Percentiles rank a stretch among this genome's conserved stretches.
Conservation (phyloP, 2,329 filamentous ascomycete genomes). For the Colletotrichum spaethianum region DNA sequence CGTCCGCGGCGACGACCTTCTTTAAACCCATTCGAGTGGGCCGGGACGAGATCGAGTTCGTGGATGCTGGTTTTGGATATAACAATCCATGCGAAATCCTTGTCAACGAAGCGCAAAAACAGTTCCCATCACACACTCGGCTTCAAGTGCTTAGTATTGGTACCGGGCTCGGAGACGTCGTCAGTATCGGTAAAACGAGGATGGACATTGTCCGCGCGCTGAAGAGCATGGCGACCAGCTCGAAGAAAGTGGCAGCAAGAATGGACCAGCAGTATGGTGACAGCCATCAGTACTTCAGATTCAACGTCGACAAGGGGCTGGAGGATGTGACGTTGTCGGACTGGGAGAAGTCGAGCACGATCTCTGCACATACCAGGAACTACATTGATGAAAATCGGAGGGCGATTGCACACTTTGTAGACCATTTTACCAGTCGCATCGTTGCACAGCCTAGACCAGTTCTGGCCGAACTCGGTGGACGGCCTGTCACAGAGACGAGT, state of each 20-base stretch:
- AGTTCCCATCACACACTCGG: constrained; percentile 36
- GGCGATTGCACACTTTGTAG: background rate
- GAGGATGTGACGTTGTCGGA: constrained; percentile 46
- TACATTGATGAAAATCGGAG: background rate
- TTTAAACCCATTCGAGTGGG: constrained; percentile 47
- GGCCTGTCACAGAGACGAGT: no score
- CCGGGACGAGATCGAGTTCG: constrained; percentile 46
- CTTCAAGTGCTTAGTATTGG: constrained; percentile 47
- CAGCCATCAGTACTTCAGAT: constrained; percentile 44
- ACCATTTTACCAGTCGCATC: background rate
- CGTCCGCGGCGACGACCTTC: constrained; percentile 42
- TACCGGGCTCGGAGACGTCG: constrained; percentile 46
- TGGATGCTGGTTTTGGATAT: constrained; percentile 50
- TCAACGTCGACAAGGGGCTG: constrained; percentile 48
- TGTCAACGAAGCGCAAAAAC: constrained; percentile 46
- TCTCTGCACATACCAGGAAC: constrained; percentile 37
- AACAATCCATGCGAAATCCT: constrained; percentile 52
- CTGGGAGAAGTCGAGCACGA: constrained; percentile 45
- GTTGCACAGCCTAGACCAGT: no score
- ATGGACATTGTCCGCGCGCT: constrained; percentile 45
- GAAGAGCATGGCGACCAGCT: constrained; percentile 43
- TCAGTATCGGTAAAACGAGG: constrained; percentile 39
- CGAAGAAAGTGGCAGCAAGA: constrained; percentile 39
- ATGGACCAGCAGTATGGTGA: constrained; percentile 40
- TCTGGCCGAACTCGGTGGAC: no score